Percentiles rank a stretch among this genome's conserved stretches.
Evolutionary conservation across 352 stramenopile genomes (phyloP).

Genomic region (Albugo candida): DNA sequence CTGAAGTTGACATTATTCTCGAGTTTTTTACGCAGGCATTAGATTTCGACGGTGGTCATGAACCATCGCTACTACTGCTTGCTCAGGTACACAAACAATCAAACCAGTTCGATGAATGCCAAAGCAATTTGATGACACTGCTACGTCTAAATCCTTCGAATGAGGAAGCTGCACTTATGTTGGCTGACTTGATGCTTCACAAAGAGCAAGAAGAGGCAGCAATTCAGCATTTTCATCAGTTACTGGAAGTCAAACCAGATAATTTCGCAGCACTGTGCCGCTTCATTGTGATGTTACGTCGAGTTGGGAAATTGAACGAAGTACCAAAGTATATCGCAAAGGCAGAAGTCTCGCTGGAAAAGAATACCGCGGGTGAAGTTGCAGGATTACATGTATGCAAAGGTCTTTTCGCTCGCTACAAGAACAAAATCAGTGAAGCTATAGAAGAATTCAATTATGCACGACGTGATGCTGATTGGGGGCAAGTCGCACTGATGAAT

Average conservation of each 20-base stretch:
- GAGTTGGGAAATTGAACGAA: conserved; percentile 65
- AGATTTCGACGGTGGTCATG: conserved; percentile 57
- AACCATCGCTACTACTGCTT: conserved; percentile 70
- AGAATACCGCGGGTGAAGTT: conserved; percentile 26
- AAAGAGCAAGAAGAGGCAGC: conserved; percentile 76
- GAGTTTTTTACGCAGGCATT: conserved; percentile 68
- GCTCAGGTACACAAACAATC: conserved; percentile 43
- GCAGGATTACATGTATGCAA: conserved; percentile 82
- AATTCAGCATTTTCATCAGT: conserved; percentile 78
- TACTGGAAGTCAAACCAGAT: conserved; percentile 76
- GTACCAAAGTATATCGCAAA: conserved; percentile 58
- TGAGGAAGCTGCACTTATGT: conserved; percentile 78
- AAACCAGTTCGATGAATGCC: conserved; percentile 71
- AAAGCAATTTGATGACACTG: conserved; percentile 66
- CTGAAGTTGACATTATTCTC: conserved; percentile 38
- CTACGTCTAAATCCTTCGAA: conserved; percentile 59
- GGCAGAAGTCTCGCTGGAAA: conserved; percentile 19
- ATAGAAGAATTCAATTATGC: conserved; percentile 84
- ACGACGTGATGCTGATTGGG: conserved; percentile 76
- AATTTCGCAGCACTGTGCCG: conserved; percentile 81
- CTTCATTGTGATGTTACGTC: conserved; percentile 74
- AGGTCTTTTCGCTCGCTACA: conserved; percentile 75
- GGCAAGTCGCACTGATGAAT: conserved; percentile 66
- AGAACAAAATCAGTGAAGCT: conserved; percentile 80
- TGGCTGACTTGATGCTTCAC: conserved; percentile 79